Conservation (phyloP, 371 early-diverging fungal species). For the Fennellomyces sp. region DNA sequence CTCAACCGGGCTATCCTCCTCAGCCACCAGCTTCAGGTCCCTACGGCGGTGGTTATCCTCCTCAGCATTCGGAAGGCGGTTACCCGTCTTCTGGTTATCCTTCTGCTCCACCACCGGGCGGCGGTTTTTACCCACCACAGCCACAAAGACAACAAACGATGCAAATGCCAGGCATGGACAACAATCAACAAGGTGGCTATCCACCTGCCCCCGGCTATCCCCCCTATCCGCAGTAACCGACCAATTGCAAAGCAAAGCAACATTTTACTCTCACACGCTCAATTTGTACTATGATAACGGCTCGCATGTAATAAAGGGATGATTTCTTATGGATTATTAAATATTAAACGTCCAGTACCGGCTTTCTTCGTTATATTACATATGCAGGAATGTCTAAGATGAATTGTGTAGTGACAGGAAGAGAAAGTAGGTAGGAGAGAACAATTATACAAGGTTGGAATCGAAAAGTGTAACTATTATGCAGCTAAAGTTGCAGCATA, state of each 20-base stretch:
- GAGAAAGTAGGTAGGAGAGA: no score
- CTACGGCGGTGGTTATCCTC: not conserved
- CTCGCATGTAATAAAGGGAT: not conserved
- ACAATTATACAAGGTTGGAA: no score
- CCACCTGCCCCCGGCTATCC: not conserved
- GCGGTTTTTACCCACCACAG: constrained; percentile 8
- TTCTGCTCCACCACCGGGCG: not conserved
- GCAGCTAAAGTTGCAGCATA: constrained; percentile 7
- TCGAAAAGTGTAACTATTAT: no score
- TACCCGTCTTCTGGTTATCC: not conserved
- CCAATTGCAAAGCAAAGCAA: not conserved
- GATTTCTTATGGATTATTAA: not conserved
- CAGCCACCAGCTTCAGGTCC: not conserved
- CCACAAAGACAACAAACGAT: constrained; percentile 2
- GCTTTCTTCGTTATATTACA: no score
- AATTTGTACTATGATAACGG: not conserved
- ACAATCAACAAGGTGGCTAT: not conserved
- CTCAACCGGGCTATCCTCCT: no score
- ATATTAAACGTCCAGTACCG: no score
- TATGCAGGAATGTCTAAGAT: no score
- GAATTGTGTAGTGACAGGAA: no score
- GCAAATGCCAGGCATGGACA: not conserved
- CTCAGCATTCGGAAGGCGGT: not conserved
- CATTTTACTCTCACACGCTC: not conserved
- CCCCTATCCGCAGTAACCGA: constrained; percentile 12